Evolutionary conservation across 805 yeast species (phyloP).

Genomic region (Blastobotrys chiropterorum): DNA sequence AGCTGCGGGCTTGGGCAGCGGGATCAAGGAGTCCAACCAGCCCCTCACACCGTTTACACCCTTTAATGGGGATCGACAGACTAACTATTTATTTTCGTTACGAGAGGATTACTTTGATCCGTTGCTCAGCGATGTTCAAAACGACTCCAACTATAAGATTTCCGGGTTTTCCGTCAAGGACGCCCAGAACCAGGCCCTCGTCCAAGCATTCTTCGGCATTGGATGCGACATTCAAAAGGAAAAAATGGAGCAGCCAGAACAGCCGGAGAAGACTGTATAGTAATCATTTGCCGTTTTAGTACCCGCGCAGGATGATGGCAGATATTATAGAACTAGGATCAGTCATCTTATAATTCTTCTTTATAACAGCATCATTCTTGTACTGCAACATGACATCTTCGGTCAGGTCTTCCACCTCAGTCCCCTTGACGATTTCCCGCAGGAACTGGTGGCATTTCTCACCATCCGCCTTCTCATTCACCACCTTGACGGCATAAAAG

Average conservation of each 20-base stretch:
- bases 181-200: constrained; percentile 70
- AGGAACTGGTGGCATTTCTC: constrained; percentile 15
- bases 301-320: constrained; percentile 19
- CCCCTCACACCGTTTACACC: constrained; percentile 82
- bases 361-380: constrained; percentile 10
- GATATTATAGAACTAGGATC: constrained; percentile 14
- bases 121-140: constrained; percentile 44
- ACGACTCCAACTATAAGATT: constrained; percentile 65
- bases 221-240: constrained; percentile 73
- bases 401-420: constrained; percentile 6
- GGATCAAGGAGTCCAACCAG: no score
- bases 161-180: constrained; percentile 73
- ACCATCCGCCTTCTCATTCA: constrained; percentile 17
- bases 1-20: no score
- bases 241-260: constrained; percentile 4
- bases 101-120: constrained; percentile 56
- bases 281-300: no score
- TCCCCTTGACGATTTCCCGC: constrained; percentile 13
- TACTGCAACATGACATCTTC: constrained; percentile 9
- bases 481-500: constrained; percentile 48
- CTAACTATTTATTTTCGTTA: constrained; percentile 45
- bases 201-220: constrained; percentile 85
- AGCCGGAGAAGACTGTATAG: neutral
- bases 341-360: constrained; percentile 16
- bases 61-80: constrained; percentile 80